Evolutionary conservation across 2,329 filamentous ascomycete species (phyloP).

Genomic region (Diaporthe sp.): DNA sequence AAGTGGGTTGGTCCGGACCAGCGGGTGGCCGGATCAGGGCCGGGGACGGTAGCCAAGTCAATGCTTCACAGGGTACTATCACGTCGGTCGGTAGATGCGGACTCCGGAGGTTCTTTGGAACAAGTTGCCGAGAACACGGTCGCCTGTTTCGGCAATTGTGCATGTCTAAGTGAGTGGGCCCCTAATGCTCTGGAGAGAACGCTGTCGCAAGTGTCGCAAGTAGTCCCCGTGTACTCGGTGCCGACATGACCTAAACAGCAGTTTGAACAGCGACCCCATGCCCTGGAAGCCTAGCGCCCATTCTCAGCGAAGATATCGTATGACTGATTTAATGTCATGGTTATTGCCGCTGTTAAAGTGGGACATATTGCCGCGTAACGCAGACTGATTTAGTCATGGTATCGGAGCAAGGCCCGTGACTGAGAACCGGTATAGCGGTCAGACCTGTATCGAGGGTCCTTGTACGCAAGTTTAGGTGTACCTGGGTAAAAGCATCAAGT

Average conservation of each 20-base stretch:
- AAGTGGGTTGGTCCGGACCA: background rate
- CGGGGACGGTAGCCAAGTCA: background rate
- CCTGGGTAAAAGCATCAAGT: conserved; percentile 20
- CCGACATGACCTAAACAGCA: background rate
- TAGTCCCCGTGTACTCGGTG: conserved; percentile 16
- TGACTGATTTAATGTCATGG: background rate
- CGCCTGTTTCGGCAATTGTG: background rate
- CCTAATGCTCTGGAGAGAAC: background rate
- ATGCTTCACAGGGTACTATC: background rate
- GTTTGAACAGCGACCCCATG: background rate
- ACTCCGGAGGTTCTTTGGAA: background rate
- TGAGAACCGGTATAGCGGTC: background rate
- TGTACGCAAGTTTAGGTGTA: background rate
- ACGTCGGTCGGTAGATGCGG: background rate
- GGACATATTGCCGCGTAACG: background rate
- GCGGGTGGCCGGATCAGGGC: background rate
- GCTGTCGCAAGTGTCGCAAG: conserved; percentile 21
- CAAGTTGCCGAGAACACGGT: background rate
- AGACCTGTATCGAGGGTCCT: background rate
- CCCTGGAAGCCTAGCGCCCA: background rate
- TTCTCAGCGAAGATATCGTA: background rate
- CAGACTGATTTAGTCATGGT: background rate
- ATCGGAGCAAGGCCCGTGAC: background rate
- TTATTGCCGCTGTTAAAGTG: background rate
- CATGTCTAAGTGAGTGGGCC: background rate